Base-by-base conservation (phyloP, 306 rosid genomes). In the Malus orientalis region DNA sequence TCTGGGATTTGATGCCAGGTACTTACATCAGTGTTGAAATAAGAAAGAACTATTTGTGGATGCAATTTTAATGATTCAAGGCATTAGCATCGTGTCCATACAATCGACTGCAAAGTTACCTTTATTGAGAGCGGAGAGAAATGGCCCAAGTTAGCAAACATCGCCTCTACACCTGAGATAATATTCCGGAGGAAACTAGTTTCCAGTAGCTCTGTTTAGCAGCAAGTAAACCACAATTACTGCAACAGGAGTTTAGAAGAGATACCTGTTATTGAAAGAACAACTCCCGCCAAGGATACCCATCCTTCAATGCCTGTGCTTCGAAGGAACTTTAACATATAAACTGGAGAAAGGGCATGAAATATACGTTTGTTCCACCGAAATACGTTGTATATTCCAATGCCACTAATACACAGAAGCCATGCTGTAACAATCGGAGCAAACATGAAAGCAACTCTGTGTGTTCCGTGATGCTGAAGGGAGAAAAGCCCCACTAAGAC, bases 131-230 rank as follows among this genome's bases (percentile, higher is more conserved):
- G 87, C 3, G 93, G 80, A 58, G 97, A 89, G 82, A 93, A 93
- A 78, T 93, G 98, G 65, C 98, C 98, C 84, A 91, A 36, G 71
- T 89, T 87, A 72, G 93, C 96, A 80, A 89, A 91, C 98, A 93
- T 91, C 29, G 98, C 82, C 86, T 93, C 98, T 85, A 83, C 95
- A 47, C 98, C 98, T 93, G 86, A 77, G 76, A 85, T 53, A 83
- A 67, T 74, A 83, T 78, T 73, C 77, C 76, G 59, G 42, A 66
- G 40, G 82, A 69, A 80, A 59, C 69, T 76, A 55, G 64, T 74
- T 81, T 79, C 76, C 68, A 77, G 51, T n/a, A n/a, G 65, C 62
- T 74, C 74, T 59, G 36, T 38, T 69, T 71, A 60, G 79, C 73
- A 62, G 47, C 58, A 68, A 81, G 68, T 63, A 83, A 75, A 81